Base-by-base conservation (phyloP, 2,329 filamentous ascomycete species). In the Microcyclospora tardicrescens region DNA sequence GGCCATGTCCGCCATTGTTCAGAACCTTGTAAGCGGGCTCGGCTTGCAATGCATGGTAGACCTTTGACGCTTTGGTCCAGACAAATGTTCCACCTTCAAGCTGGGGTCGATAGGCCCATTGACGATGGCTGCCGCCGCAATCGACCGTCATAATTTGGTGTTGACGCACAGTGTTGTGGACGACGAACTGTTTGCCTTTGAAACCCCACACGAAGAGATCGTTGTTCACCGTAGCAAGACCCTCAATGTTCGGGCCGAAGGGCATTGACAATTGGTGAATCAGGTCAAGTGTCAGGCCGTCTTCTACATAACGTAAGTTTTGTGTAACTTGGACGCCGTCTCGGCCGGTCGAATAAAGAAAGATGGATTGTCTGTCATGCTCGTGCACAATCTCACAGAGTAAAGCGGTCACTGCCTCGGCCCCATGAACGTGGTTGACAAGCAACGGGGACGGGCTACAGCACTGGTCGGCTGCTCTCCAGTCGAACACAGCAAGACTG, bases 81-180 rank as follows among this genome's bases (percentile, higher is more conserved):
- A 83, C 71, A 42, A 93, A 77, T 19, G 66, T 69, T 1, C 69
- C 69, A 31, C 62, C 63, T 32, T 53, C 52, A 1, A 48, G 43
- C 1, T 43, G 43, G 24, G 56, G 58, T 14, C 58, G 54, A 45
- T 72, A 83, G 2, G 75, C 72, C 69, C 85, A 95, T 27, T 72
- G 78, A 39, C 89, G 74, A 54, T 94, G 85, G 0, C 78, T 79
- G 28, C 89, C 89, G 39, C 87, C 89, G 54, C 89, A 95, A 35
- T 86, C 78, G 24, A 93, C 69, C 1, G 68, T 70, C 39, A 80
- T 73, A 12, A 89, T 59, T 51, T 89, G 81, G 40, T 75, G 71
- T 42, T 84, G 77, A 2, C 65, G 66, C 0, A 75, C 77, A 54
- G 83, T 77, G 56, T 94, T 84, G 75, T 84, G 91, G 9, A 89